phyloP scores from a whole-genome alignment of 2,329 filamentous ascomycete genomes.

The Fusarium xylarioides region DNA sequence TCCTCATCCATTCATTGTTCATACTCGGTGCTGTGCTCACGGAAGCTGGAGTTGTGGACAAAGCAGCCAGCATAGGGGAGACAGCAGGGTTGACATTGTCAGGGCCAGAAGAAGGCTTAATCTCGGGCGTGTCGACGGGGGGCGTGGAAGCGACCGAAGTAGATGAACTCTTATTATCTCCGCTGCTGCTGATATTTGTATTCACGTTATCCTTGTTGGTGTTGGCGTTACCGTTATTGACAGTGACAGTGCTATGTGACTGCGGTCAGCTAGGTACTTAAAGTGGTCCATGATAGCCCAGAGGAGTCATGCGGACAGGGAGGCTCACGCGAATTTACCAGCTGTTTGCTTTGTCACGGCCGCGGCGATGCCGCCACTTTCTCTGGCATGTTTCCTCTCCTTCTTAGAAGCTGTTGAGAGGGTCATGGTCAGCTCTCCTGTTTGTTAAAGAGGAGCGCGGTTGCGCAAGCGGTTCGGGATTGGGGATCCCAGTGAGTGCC shows the following conservation, averaged over 20 bases:
- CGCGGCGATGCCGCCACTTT: conserved; percentile 61
- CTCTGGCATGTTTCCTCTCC: conserved; percentile 64
- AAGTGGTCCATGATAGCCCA: conserved; percentile 7
- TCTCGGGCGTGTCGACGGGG: conserved; percentile 56
- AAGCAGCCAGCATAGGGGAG: conserved; percentile 59
- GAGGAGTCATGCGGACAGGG: conserved; percentile 43
- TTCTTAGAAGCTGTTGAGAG: conserved; percentile 56
- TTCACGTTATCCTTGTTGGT: conserved; percentile 45
- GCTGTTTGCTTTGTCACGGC: conserved; percentile 63
- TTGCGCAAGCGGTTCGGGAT: conserved; percentile 25
- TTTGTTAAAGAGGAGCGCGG: conserved; percentile 14
- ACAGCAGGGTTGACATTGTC: conserved; percentile 55
- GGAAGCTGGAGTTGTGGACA: conserved; percentile 60
- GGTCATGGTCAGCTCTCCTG: conserved; percentile 39
- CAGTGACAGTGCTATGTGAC: conserved; percentile 33
- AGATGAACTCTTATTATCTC: conserved; percentile 48
- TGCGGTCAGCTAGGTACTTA: conserved; percentile 38
- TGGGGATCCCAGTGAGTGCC: background rate
- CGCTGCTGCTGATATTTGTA: conserved; percentile 42
- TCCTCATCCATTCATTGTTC: conserved; percentile 57
- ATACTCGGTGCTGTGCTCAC: conserved; percentile 59
- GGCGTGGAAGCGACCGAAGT: conserved; percentile 57
- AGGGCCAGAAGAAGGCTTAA: conserved; percentile 52
- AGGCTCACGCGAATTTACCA: conserved; percentile 61
- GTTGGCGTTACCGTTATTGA: conserved; percentile 41